These are phyloP conservation scores for Helianthus tuberosus DNA, from an alignment of 129 eudicot genomes.

Conservation along the genomic window DNA sequence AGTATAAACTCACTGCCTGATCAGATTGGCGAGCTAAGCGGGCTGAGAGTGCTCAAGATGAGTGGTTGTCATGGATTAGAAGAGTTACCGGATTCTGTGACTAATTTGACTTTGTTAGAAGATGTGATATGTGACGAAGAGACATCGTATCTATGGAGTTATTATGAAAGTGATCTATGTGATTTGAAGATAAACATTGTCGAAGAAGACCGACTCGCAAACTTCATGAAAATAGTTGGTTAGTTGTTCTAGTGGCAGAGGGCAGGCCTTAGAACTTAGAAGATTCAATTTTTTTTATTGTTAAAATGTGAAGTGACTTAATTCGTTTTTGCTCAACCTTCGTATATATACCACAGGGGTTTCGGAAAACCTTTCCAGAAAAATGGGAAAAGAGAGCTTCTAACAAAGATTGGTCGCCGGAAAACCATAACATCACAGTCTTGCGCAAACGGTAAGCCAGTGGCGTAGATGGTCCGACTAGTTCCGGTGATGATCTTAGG, in stretches of 20 bases:
- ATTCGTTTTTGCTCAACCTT: no score
- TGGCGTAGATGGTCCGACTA: constrained; percentile 26
- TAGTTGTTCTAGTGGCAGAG: not conserved
- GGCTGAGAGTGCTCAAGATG: constrained; percentile 34
- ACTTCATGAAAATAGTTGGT: constrained; percentile 14
- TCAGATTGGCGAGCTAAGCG: constrained; percentile 30
- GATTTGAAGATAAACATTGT: constrained; percentile 22
- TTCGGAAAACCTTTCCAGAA: constrained; percentile 80
- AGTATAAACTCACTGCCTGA: constrained; percentile 28
- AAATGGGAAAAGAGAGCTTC: constrained; percentile 84
- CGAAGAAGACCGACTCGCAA: constrained; percentile 28
- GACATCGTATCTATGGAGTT: constrained; percentile 31
- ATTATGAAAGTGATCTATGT: not conserved
- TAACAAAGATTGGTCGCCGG: constrained; percentile 62
- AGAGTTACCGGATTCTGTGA: constrained; percentile 38
- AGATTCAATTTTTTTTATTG: no score
- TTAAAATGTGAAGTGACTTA: no score
- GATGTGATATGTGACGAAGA: constrained; percentile 45
- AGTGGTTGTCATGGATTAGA: constrained; percentile 39
- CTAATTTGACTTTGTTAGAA: constrained; percentile 18
- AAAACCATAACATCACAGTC: constrained; percentile 39
- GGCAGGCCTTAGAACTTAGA: no score
- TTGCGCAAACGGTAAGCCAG: constrained; percentile 33
- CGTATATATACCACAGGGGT: constrained; percentile 45
- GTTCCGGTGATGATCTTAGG: constrained; percentile 63